Evolutionary conservation across 805 yeast genomes (phyloP), one percentile per base, ranked within the genome.

Genomic region (Kodamaea jinghongensis): DNA sequence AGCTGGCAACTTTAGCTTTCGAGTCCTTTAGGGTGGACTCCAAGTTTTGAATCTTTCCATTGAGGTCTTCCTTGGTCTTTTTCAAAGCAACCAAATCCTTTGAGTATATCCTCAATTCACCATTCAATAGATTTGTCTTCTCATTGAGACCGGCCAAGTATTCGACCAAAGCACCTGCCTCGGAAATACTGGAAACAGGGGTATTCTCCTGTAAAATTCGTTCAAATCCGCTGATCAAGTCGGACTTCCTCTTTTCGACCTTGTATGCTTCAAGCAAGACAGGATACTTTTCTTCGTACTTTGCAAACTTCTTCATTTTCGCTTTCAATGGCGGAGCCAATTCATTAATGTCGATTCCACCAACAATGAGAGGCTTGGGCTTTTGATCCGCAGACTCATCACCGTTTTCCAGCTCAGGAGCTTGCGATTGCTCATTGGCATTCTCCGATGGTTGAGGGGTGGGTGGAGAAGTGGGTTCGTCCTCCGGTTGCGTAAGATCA

Each of bases 281-380:
- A 0, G 99, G 99, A 56, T 93, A 91, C 58, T 88, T 89, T 36
- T 83, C 84, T 58, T 91, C 98, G 59, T 90, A 91, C 58, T 88
- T 89, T 41, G 74, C 78, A 54, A 85, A 86, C 64, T 87, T 90
- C 41, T 74, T 73, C 59, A 89, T 61, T 52, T 82, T 84, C 4
- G 79, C 62, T 43, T 75, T 73, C 12, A 88, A 61, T 4, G 75
- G 78, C 2, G 75, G 72, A 0, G 87, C 78, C 25, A 84, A 55
- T 2, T 70, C 71, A n/a, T 65, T 65, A 5, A 73, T 31, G 28
- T 36, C 44, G 5, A 39, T 30, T 9, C 33, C 38, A n/a, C 17
- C 14, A 9, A 28, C 25, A 3, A 28, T 17, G 28, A 34, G 26
- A 13, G 42, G 17, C 10, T 31, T 36, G 16, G 28, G 31, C 15